Base-by-base conservation (phyloP, 441 rosid genomes). In the Croton setiger region DNA sequence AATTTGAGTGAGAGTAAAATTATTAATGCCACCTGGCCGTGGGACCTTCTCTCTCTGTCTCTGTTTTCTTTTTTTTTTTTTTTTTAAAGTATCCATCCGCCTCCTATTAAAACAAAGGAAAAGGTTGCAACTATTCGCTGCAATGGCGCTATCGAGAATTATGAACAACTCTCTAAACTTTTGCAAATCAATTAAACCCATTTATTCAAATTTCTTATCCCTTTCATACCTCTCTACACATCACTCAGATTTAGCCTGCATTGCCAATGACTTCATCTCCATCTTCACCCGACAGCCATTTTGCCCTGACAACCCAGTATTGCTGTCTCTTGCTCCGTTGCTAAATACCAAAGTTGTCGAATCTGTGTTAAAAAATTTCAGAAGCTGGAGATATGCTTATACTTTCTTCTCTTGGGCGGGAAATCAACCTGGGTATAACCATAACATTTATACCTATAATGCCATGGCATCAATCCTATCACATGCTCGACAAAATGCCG, bases 401-500 rank as follows among this genome's bases (percentile, higher is more conserved):
- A 2, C 4, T 0, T 94, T 94, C 83, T 92, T 94, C 78, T 67
- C 53, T 39, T 91, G 96, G 99, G 89, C 86, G 0, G 85, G 97
- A 2, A 73, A 63, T 51, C 97, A 86, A 49, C 20, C 59, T 68
- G 91, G 94, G 9, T 94, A 87, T 68, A 79, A 67, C 62, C 91
- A 90, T 64, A 90, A 81, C 55, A 74, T 86, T 18, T 92, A 94
- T 65, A 78, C 90, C 72, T 89, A 82, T 78, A 94, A 92, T 69
- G 91, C 97, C 74, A 86, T 94, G 91, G 97, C 97, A 0, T 81
- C 80, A 18, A 78, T 88, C 84, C 96, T 94, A 63, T 90, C 96
- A 82, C 77, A 84, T 86, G 98, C 91, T 94, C 97, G 97, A 88
- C 93, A 86, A 78, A 88, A 82, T 81, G 90, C 87, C 85, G 74